Evolutionary conservation across 331 rosid species (phyloP), one percentile per base, ranked within the genome.

Genomic region (Quercus tomentella): DNA sequence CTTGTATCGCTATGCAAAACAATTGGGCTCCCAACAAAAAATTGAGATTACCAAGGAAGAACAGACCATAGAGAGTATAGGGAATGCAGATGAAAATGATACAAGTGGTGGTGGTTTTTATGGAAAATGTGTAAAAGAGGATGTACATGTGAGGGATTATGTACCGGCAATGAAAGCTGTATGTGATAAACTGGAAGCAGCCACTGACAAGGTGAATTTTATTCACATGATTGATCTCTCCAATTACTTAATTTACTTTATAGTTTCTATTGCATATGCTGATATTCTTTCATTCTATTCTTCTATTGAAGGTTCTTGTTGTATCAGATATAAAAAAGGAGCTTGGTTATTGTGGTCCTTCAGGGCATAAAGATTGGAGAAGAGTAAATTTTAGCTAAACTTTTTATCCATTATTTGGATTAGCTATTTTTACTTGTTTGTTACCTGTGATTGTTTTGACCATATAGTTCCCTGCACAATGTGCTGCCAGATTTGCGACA

Each of bases 281-380:
- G 52, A 79, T 69, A 54, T 37, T 73, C 20, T 52, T 78, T 54
- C 72, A 2, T 70, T 57, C 73, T 70, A 56, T 84, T 11, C 62
- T 82, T 77, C 79, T 78, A 62, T 82, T 88, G 17, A 74, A 95
- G 99, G 97, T 96, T 82, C 98, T 93, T 81, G 89, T 90, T 71
- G 96, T 84, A 84, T 87, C 90, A 52, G 97, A 86, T 81, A 80
- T 96, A 41, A 96, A 88, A 83, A 93, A 87, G 86, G 99, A 91
- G 72, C 97, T 96, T 75, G 98, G 96, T 76, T 96, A 91, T 73
- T 71, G 78, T 57, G 92, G 96, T 28, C 83, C 86, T 52, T 81
- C 79, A n/a, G 86, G 84, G 74, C 99, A 89, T 72, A 89, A 82
- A 84, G 90, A 88, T 52, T 96, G 98, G 99, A 91, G 96, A 87